Conservation (phyloP, 75 land plant species). For the Cryptomeria japonica region DNA sequence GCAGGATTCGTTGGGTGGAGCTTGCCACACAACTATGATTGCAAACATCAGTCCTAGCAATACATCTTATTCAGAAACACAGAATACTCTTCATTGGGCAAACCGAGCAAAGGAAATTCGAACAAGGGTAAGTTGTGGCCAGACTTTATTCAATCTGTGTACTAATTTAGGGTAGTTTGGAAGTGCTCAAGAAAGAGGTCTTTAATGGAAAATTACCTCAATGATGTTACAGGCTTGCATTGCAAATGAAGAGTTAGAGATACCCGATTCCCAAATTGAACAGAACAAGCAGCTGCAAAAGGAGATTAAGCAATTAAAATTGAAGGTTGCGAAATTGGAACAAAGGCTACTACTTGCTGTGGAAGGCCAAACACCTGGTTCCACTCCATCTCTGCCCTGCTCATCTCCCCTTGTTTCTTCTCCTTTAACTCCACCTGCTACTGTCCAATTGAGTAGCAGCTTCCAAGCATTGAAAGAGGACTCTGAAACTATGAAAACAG, state of each 20-base stretch:
- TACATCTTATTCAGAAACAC: constrained; percentile 24
- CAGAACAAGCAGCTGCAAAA: constrained; percentile 19
- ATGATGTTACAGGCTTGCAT: constrained; percentile 8
- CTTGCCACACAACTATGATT: constrained; percentile 32
- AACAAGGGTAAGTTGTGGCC: constrained; percentile 14
- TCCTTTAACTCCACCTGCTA: background rate
- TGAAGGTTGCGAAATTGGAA: constrained; percentile 25
- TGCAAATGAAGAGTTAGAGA: constrained; percentile 13
- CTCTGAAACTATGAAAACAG: background rate
- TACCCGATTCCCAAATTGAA: constrained; percentile 20
- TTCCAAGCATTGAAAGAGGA: background rate
- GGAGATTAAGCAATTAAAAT: constrained; percentile 24
- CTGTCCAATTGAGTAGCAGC: background rate
- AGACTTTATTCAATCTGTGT: background rate
- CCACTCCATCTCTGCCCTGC: background rate
- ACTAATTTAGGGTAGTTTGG: background rate
- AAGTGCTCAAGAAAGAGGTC: background rate
- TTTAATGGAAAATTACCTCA: background rate
- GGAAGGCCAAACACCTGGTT: constrained; percentile 1
- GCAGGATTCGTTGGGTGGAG: constrained; percentile 35
- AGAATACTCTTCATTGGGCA: constrained; percentile 33
- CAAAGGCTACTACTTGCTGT: constrained; percentile 17
- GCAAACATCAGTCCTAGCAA: constrained; percentile 24
- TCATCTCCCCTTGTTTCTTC: background rate
- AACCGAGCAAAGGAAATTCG: constrained; percentile 33